phyloP scores from a whole-genome alignment of 345 rosid genomes.

The Salix caprea region DNA sequence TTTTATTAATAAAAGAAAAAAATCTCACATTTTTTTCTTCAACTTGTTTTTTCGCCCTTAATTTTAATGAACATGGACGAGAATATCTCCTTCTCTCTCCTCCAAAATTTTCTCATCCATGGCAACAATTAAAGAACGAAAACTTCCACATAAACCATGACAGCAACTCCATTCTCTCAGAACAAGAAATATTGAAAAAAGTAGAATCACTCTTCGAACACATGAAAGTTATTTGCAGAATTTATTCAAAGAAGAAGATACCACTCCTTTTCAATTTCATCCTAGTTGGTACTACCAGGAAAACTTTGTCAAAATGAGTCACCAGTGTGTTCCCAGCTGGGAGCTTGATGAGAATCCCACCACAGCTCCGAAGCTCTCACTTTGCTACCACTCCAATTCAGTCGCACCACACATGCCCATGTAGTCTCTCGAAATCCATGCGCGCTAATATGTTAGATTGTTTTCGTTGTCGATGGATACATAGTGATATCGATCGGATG shows the following conservation, averaged over 20 bases:
- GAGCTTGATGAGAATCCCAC: conserved; percentile 46
- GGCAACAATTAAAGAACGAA: not conserved
- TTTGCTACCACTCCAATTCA: conserved; percentile 40
- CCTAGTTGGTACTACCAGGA: not conserved
- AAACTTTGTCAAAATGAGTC: conserved; percentile 40
- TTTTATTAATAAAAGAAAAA: not conserved
- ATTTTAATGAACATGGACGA: conserved; percentile 5
- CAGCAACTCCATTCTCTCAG: not conserved
- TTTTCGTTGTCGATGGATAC: not conserved
- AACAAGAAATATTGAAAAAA: not conserved
- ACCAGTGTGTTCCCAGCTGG: conserved; percentile 82
- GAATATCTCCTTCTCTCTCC: not conserved
- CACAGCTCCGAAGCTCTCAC: conserved; percentile 18
- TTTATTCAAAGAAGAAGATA: not conserved
- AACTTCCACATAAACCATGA: not conserved
- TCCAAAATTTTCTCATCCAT: not conserved
- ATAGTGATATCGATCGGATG: not conserved
- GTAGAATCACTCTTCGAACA: not conserved
- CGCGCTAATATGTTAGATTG: not conserved
- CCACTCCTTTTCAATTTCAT: not conserved
- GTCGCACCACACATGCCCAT: conserved; percentile 41
- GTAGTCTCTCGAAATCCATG: conserved; percentile 25
- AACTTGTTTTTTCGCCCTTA: not conserved
- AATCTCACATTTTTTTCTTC: not conserved
- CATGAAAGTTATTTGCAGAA: not conserved